Base-by-base conservation (phyloP, 768 basidiomycete species). In the Rhizopogon vulgaris region DNA sequence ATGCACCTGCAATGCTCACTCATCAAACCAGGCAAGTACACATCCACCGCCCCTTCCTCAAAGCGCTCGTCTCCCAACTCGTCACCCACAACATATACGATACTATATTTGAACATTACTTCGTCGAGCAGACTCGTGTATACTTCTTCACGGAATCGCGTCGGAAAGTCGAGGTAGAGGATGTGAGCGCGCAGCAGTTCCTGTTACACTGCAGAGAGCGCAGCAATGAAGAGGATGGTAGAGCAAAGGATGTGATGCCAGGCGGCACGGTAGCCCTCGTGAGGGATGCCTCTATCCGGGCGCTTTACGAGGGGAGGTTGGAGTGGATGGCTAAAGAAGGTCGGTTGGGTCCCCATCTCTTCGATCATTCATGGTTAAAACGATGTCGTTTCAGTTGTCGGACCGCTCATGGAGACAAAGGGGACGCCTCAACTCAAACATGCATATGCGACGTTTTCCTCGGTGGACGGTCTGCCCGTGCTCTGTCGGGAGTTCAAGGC, bases 361-460 rank as follows among this genome's bases (percentile, higher is more conserved):
- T 77, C 72, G 67, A 56, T 75, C 14, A 62, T 15, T 4, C 58
- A 62, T 24, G 54, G 12, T 64, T 61, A 32, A 52, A 41, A 38
- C 37, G 10, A 4, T 32, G 45, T 24, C 25, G 18, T 25, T 34
- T 11, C 37, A 87, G 88, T 79, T 39, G 59, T 89, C 27, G 71
- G 77, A 3, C 63, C 68, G 0, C 77, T 82, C 49, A 75, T 87
- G 67, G 70, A 74, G 3, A 67, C 61, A 10, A 73, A 72, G 55
- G 73, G 79, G 12, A 68, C 72, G 17, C 62, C 63, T 3, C 71
- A 64, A 5, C 67, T 91, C 10, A 60, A 58, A 11, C 67, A 63
- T 17, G 78, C 92, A 72, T 87, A 90, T 63, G 60, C 63, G 1
- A 70, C 86, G 6, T 87, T 91, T 54, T 64, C 71, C 1, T 76